Evolutionary conservation across 768 basidiomycete species (phyloP), one percentile per base, ranked within the genome.

Genomic region (Amanita polypyramis): DNA sequence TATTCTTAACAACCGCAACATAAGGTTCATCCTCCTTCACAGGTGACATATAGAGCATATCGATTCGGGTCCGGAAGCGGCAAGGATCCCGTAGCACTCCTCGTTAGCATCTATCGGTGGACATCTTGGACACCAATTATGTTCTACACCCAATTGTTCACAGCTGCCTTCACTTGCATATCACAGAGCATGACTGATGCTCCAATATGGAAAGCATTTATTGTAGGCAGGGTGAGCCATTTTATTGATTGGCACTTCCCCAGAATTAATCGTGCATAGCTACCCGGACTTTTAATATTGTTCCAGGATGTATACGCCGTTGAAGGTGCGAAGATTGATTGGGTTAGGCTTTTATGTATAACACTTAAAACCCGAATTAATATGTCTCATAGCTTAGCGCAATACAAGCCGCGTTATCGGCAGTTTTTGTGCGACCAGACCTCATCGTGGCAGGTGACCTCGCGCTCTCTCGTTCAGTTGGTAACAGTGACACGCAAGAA

Each of bases 91-190:
- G 72, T 76, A 33, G 74, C 74, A 21, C 53, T 81, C 29, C 64
- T 86, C 25, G 68, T 80, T 23, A 72, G 73, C 27, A 62, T 72
- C 33, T 75, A 78, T 53, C 70, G 80, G 56, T 80, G 77, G 73
- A 76, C 74, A 10, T 75, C 77, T 11, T 80, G 80, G 78, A 65
- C 80, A 15, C 72, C 81, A 15, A 66, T 69, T 2, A 74, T 74
- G 17, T 86, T 82, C 58, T 83, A 80, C 51, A 80, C 77, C 0
- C 86, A 86, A 54, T 60, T 87, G 38, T 64, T 88, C 23, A 65
- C 80, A 15, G 71, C 83, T 2, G 77, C 82, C 3, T 65, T 85
- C 51, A 73, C 73, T 5, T 83, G 77, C 54, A 65, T 88, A 17
- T 70, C 76, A 1, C 79, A 84, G 58, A 74, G 61, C 47, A 41